These are phyloP conservation scores for Flammula alnicola DNA, from an alignment of 1,284 basidiomycete species.

Conservation along the genomic window DNA sequence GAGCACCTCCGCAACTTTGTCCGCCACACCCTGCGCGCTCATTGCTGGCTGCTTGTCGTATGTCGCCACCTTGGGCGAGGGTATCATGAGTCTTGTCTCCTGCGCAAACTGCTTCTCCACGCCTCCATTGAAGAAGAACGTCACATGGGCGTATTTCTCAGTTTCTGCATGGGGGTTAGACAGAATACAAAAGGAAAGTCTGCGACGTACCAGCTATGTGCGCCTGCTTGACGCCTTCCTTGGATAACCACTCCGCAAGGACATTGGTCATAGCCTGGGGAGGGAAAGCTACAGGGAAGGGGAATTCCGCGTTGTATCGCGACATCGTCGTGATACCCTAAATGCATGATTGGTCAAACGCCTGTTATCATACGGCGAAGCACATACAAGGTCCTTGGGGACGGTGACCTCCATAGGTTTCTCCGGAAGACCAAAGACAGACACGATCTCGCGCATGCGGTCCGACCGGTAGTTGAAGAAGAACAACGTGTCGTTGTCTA, in stretches of 20 bases:
- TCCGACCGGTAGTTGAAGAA: constrained; percentile 96
- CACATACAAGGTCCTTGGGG: constrained; percentile 78
- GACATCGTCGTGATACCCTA: constrained; percentile 92
- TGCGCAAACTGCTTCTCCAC: constrained; percentile 86
- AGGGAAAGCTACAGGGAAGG: constrained; percentile 87
- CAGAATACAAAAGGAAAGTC: neutral
- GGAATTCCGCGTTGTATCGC: constrained; percentile 88
- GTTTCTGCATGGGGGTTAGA: constrained; percentile 58
- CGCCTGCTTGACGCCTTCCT: constrained; percentile 79
- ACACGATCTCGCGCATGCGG: constrained; percentile 86
- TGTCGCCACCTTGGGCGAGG: constrained; percentile 83
- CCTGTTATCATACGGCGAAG: neutral
- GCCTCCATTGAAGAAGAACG: constrained; percentile 96
- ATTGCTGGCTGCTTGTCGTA: constrained; percentile 90
- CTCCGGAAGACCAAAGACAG: constrained; percentile 80
- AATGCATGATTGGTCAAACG: neutral
- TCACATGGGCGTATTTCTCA: constrained; percentile 94
- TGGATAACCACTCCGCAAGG: constrained; percentile 86
- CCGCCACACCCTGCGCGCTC: constrained; percentile 84
- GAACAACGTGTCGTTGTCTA: constrained; percentile 81
- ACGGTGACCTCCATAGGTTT: constrained; percentile 83
- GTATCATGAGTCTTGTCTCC: constrained; percentile 88
- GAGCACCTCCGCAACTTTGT: constrained; percentile 88
- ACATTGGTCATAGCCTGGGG: constrained; percentile 91
- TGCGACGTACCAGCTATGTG: constrained; percentile 73